Evolutionary conservation across 345 rosid species (phyloP), one percentile per base, ranked within the genome.

Genomic region (Ricinus communis): DNA sequence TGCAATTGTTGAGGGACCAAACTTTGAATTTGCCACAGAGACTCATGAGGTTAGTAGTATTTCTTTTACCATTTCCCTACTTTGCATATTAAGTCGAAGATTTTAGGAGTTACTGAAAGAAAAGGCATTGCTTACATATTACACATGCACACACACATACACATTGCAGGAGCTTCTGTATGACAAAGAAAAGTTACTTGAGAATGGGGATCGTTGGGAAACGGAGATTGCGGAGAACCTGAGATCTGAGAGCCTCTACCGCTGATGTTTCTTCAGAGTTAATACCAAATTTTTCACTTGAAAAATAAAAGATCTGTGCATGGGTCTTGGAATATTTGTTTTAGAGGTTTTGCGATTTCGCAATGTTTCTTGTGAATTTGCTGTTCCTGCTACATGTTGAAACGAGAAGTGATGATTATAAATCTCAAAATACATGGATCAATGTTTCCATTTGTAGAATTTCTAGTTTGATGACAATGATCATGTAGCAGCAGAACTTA

Each of bases 181-280:
- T 58, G 96, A 90, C 87, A 91, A 96, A 77, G 99, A 93, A 87
- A 95, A 95, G 82, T 83, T 93, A 73, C 97, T 93, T 19, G 97
- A 95, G 82, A 95, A 95, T 38, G 98, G 99, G 24, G 98, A 93
- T 79, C 81, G 94, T 18, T 95, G 98, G 99, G 98, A 96, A 79
- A 87, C 95, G 0, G 97, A 93, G 92, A 96, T 93, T 50, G 97
- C 98, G 0, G 96, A 96, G 85, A 95, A 95, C 86, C 91, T 95
- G 72, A 89, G 91, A 80, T 89, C 96, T 28, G 98, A 93, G 84
- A 91, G 98, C 81, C 98, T 88, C 62, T 93, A 91, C 70, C 93
- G 98, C 66, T 96, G 81, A 87, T 77, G 25, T 55, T 38, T 55
- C 53, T 16, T 24, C 22, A 33, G 36, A 5, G 55, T 43, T 16